These are phyloP conservation scores for Zygnema cylindricum DNA, from an alignment of 139 green algal species.

Conservation along the genomic window DNA sequence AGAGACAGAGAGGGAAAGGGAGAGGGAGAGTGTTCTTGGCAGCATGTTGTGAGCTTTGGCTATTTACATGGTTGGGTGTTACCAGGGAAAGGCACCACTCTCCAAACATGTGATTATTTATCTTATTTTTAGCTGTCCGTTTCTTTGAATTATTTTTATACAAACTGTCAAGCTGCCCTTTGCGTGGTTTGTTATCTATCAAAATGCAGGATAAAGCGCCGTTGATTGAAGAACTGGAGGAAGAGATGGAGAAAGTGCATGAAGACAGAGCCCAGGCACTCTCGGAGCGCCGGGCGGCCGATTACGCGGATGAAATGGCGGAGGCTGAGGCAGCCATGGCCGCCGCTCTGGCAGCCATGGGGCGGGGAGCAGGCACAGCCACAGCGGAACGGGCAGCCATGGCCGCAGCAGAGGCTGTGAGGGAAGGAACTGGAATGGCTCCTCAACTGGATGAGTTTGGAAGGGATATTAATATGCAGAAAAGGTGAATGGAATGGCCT, in stretches of 20 bases:
- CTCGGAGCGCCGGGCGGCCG: constrained; percentile 19
- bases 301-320: constrained; percentile 65
- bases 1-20: no score
- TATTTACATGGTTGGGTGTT: no score
- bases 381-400: constrained; percentile 65
- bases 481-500: constrained; percentile 49
- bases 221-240: constrained; percentile 87
- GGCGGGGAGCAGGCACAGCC: constrained; percentile 35
- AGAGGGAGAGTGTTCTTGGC: no score
- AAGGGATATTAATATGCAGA: constrained; percentile 75
- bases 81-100: no score
- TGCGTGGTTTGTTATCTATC: no score
- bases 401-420: constrained; percentile 29
- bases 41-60: no score
- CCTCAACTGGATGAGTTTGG: constrained; percentile 89
- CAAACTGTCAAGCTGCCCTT: no score
- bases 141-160: no score
- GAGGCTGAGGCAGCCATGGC: constrained; percentile 65
- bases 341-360: constrained; percentile 73
- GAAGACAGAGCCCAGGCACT: constrained; percentile 63
- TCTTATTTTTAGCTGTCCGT: no score
- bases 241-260: constrained; percentile 67
- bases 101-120: no score
- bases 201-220: constrained; percentile 79
- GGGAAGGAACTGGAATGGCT: constrained; percentile 11